Evolutionary conservation across 805 yeast species (phyloP), one percentile per base, ranked within the genome.

Genomic region (Candida montana): DNA sequence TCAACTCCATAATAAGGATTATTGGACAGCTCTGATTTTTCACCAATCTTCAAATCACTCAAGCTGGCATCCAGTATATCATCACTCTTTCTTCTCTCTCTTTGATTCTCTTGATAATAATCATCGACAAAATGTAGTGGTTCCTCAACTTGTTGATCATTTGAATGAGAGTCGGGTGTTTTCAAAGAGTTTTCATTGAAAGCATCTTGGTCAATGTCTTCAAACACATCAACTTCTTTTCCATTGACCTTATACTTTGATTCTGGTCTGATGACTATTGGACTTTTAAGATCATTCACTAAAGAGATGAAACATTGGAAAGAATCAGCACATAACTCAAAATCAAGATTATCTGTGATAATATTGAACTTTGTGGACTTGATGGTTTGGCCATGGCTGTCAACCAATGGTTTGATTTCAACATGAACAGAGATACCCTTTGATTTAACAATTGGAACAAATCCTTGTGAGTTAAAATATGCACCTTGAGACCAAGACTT

Each of bases 241-340:
- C 52, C 52, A 27, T 58, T 52, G 9, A 61, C 54, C 37, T 69
- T 75, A 57, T 73, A 83, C 59, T 79, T 84, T 28, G 76, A 75
- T 2, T 76, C 77, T 45, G 79, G 79, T 1, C 70, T 67, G 31
- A 83, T 79, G 7, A 70, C 61, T 2, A 85, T 61, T 0, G 90
- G 89, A 12, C 76, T 77, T 51, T 83, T 85, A 51, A 90, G 65
- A 53, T 88, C 95, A 45, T 76, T 79, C 9, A 81, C 48, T 8
- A 85, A 53, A 47, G 83, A 95, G 2, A 78, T 46, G 32, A 90
- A 59, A 11, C 91, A 76, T 52, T 86, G 83, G 0, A 80, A 71
- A 0, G 96, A 87, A 57, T 90, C 98, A 1, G 96, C 91, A 64
- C 96, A 89, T 3, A 81, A 44, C 20, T 78, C 79, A 1, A 82